A percentile compares a stretch with the other conserved stretches of the same genome.
Evolutionary conservation across 139 green algal genomes (phyloP).

Genomic region (Asterochloris sp.): DNA sequence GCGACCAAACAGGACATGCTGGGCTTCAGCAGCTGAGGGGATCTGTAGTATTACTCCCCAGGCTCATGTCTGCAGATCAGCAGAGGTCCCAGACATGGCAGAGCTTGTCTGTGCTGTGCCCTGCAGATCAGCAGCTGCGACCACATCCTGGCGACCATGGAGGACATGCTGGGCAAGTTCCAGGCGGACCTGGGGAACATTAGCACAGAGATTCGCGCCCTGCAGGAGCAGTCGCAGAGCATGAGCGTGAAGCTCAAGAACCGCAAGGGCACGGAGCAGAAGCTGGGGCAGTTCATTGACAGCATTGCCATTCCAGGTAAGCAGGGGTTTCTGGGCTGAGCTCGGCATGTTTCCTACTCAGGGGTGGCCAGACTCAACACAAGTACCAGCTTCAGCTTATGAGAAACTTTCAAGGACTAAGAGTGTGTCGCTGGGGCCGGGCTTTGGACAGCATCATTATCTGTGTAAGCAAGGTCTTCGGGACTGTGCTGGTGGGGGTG

Average conservation of each 20-base stretch:
- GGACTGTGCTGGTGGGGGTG: too few species aligned
- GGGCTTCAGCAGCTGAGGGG: constrained; percentile 5
- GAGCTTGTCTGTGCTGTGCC: background rate
- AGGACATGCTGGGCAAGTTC: constrained; percentile 85
- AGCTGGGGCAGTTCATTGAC: constrained; percentile 83
- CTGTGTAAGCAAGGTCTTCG: too few species aligned
- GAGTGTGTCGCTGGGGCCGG: too few species aligned
- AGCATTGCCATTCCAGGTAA: constrained; percentile 73
- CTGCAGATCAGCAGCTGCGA: constrained; percentile 87
- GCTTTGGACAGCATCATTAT: too few species aligned
- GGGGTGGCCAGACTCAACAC: background rate
- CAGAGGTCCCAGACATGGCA: background rate
- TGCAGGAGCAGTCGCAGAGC: constrained; percentile 78
- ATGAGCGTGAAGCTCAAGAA: constrained; percentile 90
- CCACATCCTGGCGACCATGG: constrained; percentile 83
- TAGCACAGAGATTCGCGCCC: constrained; percentile 71
- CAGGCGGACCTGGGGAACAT: constrained; percentile 77
- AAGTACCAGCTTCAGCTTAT: background rate
- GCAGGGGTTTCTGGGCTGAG: background rate
- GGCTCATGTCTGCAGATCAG: background rate
- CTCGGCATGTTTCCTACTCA: background rate
- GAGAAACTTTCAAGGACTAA: background rate
- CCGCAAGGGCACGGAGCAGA: constrained; percentile 59
- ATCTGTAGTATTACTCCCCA: background rate
- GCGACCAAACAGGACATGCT: constrained; percentile 82